Evolutionary conservation across 768 basidiomycete species (phyloP), one percentile per base, ranked within the genome.

Genomic region (Cystoderma amianthinum): DNA sequence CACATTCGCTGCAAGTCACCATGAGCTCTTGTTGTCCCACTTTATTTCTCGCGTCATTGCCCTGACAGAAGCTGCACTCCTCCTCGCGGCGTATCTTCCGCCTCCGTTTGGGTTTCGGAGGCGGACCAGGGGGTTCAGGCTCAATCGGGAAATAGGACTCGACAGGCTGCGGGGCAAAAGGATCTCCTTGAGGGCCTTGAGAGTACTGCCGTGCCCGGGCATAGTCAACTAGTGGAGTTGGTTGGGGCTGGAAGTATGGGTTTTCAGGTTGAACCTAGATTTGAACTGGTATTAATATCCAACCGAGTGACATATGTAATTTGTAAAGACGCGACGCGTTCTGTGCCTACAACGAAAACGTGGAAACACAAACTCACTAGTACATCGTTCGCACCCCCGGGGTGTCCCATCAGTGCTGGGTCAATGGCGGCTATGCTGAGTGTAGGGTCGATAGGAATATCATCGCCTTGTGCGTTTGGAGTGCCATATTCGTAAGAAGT

Each of bases 401-500:
- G 48, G 28, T 59, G 51, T 21, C 46, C 44, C 47, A 72, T 60
- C 39, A 79, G 61, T 44, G 66, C 64, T 19, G 77, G 76, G 65
- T 78, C 79, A 48, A 80, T 74, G 47, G 67, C 54, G 16, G 68
- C 59, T 23, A 57, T 71, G 36, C 63, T 72, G 48, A 87, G 76
- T 32, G 77, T 80, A 53, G 86, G 86, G 76, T 89, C 85, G 69
- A 88, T 87, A 49, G 84, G 83, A 60, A 88, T 82, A 62, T 77
- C 72, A 67, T 78, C 72, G 57, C 59, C 62, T 63, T 65, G 69
- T 67, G 68, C 72, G 57, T 65, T 64, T 48, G 80, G 77, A 11
- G 79, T 79, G 50, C 72, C 73, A 51, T 71, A 66, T 47, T 83
- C 80, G 60, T 76, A 69, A 21, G 78, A 72, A 24, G 64, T 55